Evolutionary conservation across 306 rosid genomes (phyloP).

Genomic region (Quercus rubra): DNA sequence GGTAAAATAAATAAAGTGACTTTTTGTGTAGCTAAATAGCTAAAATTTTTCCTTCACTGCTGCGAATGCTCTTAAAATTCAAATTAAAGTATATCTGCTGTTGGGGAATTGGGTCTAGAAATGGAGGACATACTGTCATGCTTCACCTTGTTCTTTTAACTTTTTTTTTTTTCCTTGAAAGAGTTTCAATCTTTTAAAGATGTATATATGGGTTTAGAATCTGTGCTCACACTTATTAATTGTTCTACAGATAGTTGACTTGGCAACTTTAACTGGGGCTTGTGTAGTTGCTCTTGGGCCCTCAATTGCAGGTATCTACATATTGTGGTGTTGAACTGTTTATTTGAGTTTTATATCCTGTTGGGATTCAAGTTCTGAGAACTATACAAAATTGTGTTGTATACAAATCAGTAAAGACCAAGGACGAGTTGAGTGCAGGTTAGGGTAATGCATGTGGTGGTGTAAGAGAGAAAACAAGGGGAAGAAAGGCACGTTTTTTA

Average conservation of each 20-base stretch:
- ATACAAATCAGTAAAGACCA: background rate
- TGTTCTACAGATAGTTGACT: conserved; percentile 73
- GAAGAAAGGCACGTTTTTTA: background rate
- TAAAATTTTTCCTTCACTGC: too few species aligned
- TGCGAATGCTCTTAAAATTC: background rate
- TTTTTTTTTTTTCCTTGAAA: background rate
- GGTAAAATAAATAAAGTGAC: too few species aligned
- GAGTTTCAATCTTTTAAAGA: conserved; percentile 1
- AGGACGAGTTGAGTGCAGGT: background rate
- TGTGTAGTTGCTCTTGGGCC: conserved; percentile 91
- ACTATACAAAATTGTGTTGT: background rate
- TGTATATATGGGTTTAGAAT: conserved; percentile 18
- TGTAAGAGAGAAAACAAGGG: background rate
- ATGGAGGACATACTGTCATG: background rate
- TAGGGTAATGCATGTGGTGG: background rate
- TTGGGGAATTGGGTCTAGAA: background rate
- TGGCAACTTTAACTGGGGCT: conserved; percentile 96
- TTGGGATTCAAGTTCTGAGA: background rate
- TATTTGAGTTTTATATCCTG: background rate
- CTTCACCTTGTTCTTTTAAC: background rate
- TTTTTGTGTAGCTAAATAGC: too few species aligned
- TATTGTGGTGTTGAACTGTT: background rate
- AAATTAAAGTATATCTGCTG: background rate
- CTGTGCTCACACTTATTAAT: conserved; percentile 30
- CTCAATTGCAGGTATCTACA: conserved; percentile 73